Evolutionary conservation across 2,329 filamentous ascomycete species (phyloP), one percentile per base, ranked within the genome.

Genomic region (Cordyceps cicadae): DNA sequence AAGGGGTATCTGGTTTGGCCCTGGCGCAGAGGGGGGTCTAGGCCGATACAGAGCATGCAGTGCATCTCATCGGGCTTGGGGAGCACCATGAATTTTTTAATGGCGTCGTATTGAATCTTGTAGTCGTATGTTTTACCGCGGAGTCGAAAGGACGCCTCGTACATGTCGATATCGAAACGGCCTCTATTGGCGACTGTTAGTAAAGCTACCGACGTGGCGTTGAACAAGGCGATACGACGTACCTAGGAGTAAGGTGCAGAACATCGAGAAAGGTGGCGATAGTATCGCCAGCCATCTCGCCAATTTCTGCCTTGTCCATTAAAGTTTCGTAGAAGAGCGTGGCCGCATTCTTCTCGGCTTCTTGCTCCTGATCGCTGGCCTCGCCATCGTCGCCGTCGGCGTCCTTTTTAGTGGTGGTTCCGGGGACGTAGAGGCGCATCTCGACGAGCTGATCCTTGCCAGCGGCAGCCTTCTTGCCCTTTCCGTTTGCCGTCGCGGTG

Each of bases 61-160:
- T 99, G 94, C 68, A 94, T 85, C 67, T 99, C 94, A 73, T 99
- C 94, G n/a, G 94, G 94, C 78, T 99, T 99, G 53, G 94, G 94
- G 6, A 99, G 85, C 34, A 97, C 84, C 87, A 99, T 97, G 73
- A 97, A 97, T 74, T 97, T 97, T 81, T 99, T 99, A 77, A 97
- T 92, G 54, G 88, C 86, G 62, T 97, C 90, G 76, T 97, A 99
- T 74, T 97, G 92, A 66, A 99, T 97, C 83, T 99, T 99, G 85
- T 99, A 99, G 79, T 99, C 95, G 80, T 99, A 99, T 26, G 94
- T 99, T 79, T 99, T 99, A 70, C 94, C 94, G 66, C 94, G 93
- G 64, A 99, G 83, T 64, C 94, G 89, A 83, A 99, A 97, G 2
- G 94, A 97, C 17, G 86, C 88, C 75, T 97, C 94, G 82, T 99